Conservation (phyloP, 2,329 filamentous ascomycete genomes). For the Nannizziopsis arthrosporioides region DNA sequence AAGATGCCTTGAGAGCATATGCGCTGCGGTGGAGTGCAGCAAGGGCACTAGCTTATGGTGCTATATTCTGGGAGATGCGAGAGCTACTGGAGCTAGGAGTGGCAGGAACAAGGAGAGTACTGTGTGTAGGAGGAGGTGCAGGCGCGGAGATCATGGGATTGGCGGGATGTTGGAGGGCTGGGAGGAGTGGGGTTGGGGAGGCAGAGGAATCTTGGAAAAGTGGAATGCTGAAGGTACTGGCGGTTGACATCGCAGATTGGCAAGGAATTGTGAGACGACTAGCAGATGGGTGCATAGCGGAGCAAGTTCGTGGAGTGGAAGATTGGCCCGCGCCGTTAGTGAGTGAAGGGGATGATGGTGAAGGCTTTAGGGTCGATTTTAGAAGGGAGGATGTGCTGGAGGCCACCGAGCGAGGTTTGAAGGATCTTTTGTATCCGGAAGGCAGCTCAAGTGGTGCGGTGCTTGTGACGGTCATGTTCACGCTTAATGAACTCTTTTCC, state of each 20-base stretch:
- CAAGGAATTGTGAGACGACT: slow-evolving; percentile 49
- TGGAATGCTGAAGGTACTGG: slow-evolving; percentile 20
- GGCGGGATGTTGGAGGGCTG: slow-evolving; percentile 40
- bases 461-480: slow-evolving; percentile 80
- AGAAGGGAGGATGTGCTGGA: slow-evolving; percentile 42
- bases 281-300: slow-evolving; percentile 40
- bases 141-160: slow-evolving; percentile 57
- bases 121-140: slow-evolving; percentile 54
- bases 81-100: background rate
- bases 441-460: background rate
- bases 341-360: slow-evolving; percentile 1
- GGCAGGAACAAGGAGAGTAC: slow-evolving; percentile 25
- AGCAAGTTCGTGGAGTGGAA: slow-evolving; percentile 21
- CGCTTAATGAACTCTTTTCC: slow-evolving; percentile 87
- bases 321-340: slow-evolving; percentile 24
- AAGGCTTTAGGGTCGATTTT: slow-evolving; percentile 31
- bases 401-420: slow-evolving; percentile 28
- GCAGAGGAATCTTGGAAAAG: slow-evolving; percentile 13
- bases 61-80: slow-evolving; percentile 35
- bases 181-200: slow-evolving; percentile 8
- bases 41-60: slow-evolving; percentile 68
- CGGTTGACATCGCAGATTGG: slow-evolving; percentile 82
- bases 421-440: slow-evolving; percentile 23
- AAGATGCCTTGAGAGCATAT: slow-evolving; percentile 67
- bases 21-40: slow-evolving; percentile 84